Base-by-base conservation (phyloP, 179 eudicot species). In the Drosera spatulata region DNA sequence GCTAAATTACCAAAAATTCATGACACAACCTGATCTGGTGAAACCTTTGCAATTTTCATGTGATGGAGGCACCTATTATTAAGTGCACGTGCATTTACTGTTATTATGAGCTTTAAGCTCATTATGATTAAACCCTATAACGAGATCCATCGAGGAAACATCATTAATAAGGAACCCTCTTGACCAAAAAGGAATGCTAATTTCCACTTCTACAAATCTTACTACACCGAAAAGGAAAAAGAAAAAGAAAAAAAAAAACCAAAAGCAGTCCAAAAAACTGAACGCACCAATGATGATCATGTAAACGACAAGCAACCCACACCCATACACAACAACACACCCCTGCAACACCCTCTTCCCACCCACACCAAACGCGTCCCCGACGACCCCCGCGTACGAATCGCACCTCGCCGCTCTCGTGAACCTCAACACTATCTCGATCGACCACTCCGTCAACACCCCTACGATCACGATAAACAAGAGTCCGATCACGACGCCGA, bases 201-300 rank as follows among this genome's bases (percentile, higher is more conserved):
- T 22, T 22, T 22, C 33, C 33, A 22, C 33, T 22, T 22, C 33
- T 22, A 22, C 33, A 22, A 22, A 22, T 22, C 33, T 22, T 22
- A 22, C 33, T 22, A 22, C 33, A 22, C 33, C 33, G 33, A 22
- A 22, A 22, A 22, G 0, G 1, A 22, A 22, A 22, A 22, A 22
- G 1, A 22, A 22, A 22, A 22, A 22, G 1, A 22, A 22, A 22
- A 22, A 22, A 22, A 0, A 0, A 22, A 22, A 22, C 33, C 33
- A 22, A 22, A 22, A 22, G 33, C 33, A 22, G 33, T 22, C 33
- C 33, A 22, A 22, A 22, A 22, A 22, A 22, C 33, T 22, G 14
- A 43, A 12, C 1, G 12, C 74, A 87, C 95, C 95, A 33, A 88
- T 84, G 59, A 88, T 88, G 67, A 88, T 88, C 95, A 88, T 69